phyloP scores from a whole-genome alignment of 495 filamentous ascomycete species.

The Neurospora sp. region DNA sequence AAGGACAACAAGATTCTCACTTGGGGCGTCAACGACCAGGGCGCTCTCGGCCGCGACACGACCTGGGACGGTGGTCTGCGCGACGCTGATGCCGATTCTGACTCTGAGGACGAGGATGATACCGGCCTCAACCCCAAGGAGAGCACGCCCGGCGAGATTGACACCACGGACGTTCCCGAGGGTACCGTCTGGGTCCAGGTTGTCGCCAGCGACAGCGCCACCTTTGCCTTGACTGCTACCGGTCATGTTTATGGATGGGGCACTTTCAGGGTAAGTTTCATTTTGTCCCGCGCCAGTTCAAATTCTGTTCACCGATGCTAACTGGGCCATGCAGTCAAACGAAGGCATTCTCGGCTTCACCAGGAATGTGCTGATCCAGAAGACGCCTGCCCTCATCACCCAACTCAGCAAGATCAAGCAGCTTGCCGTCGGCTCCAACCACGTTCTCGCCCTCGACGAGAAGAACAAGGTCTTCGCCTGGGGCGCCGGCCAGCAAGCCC shows the following conservation, averaged over 20 bases:
- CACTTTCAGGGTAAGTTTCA: constrained; percentile 49
- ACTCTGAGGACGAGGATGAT: constrained; percentile 28
- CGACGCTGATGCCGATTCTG: constrained; percentile 45
- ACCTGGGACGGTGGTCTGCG: constrained; percentile 44
- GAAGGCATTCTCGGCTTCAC: constrained; percentile 68
- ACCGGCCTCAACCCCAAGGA: constrained; percentile 50
- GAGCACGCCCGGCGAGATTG: constrained; percentile 45
- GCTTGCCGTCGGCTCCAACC: constrained; percentile 56
- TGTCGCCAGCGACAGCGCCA: constrained; percentile 52
- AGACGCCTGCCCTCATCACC: constrained; percentile 24
- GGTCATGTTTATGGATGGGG: constrained; percentile 61
- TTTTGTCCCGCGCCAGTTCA: neutral
- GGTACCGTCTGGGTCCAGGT: constrained; percentile 49
- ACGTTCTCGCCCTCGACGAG: constrained; percentile 59
- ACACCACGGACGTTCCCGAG: constrained; percentile 33
- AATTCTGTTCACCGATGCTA: constrained; percentile 3
- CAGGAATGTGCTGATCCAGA: constrained; percentile 22
- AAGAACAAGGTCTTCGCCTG: constrained; percentile 57
- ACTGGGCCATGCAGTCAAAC: constrained; percentile 17
- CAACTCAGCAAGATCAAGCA: constrained; percentile 52
- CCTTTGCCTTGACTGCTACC: constrained; percentile 53
- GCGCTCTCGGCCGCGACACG: constrained; percentile 55
- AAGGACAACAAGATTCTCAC: constrained; percentile 55
- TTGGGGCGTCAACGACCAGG: constrained; percentile 63
- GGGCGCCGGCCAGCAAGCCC: constrained; percentile 64